Evolutionary conservation across 2,329 filamentous ascomycete species (phyloP), one percentile per base, ranked within the genome.

Genomic region (Penicillium sp.): DNA sequence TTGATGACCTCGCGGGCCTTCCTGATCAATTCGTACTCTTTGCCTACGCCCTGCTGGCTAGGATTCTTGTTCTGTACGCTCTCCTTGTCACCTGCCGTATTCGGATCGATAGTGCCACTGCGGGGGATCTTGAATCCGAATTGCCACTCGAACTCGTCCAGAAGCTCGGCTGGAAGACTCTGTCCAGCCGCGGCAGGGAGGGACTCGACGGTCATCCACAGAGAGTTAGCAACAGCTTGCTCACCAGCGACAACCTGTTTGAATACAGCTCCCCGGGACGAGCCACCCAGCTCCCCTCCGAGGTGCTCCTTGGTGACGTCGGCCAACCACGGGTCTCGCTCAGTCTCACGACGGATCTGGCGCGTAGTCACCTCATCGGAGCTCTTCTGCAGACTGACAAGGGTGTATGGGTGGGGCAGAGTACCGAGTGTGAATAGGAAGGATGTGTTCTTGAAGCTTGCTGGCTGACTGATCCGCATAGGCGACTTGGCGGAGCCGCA

Each of bases 351-450:
- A 50, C 89, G 86, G 64, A 93, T 85, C 81, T 87, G 90, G 8
- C 82, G 76, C 1, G 89, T 78, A 53, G 89, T 89, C 53, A 91
- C 80, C 1, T 83, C 79, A 2, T 87, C 83, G 44, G 86, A 80
- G 56, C 81, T 79, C 61, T 87, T 84, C 61, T 87, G 84, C 19
- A 98, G 81, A 13, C 88, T 86, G 58, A 88, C 85, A 45, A 92
- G 83, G 1, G 93, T 97, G 81, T 93, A 96, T 0, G 95, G 95
- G 75, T 99, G 95, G 0, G 94, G 94, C 13, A 98, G 89, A 0
- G 89, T 91, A 62, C 90, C 93, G 65, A 99, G 91, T 2, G 90
- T 92, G 80, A 93, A 98, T 17, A 90, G 74, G 1, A 82, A 83
- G 15, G 89, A 88, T 4, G 84, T 85, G 76, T 97, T 97, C 59